phyloP scores from a whole-genome alignment of 2,329 filamentous ascomycete genomes.

The Nemania sp. region DNA sequence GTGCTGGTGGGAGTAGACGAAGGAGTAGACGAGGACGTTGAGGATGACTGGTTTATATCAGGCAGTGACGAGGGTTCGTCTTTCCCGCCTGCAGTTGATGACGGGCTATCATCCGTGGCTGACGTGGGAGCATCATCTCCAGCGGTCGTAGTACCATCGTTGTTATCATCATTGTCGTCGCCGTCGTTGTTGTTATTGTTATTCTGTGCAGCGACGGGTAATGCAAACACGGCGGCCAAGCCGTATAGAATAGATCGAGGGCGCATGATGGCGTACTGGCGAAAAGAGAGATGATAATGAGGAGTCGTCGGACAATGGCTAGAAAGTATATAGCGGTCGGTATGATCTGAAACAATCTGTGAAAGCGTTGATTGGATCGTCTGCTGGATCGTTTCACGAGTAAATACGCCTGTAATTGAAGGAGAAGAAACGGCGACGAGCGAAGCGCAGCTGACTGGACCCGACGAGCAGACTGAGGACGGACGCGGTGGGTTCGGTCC shows the following conservation, averaged over 20 bases:
- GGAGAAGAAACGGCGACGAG: background rate
- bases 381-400: background rate
- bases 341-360: constrained; percentile 1
- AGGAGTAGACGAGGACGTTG: constrained; percentile 23
- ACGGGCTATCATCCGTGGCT: background rate
- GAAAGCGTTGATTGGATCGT: background rate
- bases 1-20: constrained; percentile 19
- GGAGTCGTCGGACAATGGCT: background rate
- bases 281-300: constrained; percentile 11
- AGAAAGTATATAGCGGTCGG: background rate
- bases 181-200: constrained; percentile 9
- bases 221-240: constrained; percentile 29
- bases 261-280: constrained; percentile 32
- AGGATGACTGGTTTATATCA: constrained; percentile 20
- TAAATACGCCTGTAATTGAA: background rate
- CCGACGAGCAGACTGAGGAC: background rate
- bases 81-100: constrained; percentile 2
- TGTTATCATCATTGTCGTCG: constrained; percentile 13
- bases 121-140: constrained; percentile 12
- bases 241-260: constrained; percentile 32
- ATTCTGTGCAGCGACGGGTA: constrained; percentile 33
- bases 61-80: constrained; percentile 15
- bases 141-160: constrained; percentile 13
- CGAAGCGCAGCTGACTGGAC: background rate
- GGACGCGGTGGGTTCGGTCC: background rate